Base-by-base conservation (phyloP, 164 flowering plant genomes). In the Aristolochia contorta region DNA sequence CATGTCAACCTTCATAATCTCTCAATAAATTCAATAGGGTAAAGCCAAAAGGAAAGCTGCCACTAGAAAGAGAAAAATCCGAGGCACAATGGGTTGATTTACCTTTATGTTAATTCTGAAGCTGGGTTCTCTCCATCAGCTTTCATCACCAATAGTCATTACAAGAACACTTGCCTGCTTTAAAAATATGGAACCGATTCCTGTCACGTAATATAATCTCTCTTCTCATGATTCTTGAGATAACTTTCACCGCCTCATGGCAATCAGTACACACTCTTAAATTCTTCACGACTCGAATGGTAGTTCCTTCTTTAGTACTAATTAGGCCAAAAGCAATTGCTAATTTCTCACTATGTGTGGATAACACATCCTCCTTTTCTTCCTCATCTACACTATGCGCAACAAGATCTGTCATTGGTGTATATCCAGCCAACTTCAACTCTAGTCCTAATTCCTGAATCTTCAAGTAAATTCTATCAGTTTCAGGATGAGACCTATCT, bases 311-410 rank as follows among this genome's bases (percentile, higher is more conserved):
- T 6, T 48, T 37, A 3, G 79, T 78, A 69, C 67, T 73, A 12
- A 78, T 68, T 25, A 78, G 70, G 41, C 79, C 81, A 54, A 75
- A 78, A 21, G 81, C 81, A 64, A 78, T 75, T 5, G 81, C 81
- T 56, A 75, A 41, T 71, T 67, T 78, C 73, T 78, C 81, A 52
- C 81, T 78, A 50, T 78, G 81, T 21, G 68, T 63, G 14, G 70
- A 68, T 18, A 75, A 57, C 19, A 66, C 75, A 32, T 66, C 64
- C 49, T 75, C 78, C 69, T 75, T 78, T 67, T 77, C 80, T 61
- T 74, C 80, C 64, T 77, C 77, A 18, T 56, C 45, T 27, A 56
- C 18, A 32, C 32, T 56, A 32, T 56, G 58, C 1, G 41, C 12
- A 9, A 56, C 45, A 8, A 70, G 69, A 41, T 59, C 73, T 6